A percentile compares a stretch with the other conserved stretches of the same genome.
Evolutionary conservation across 1,139 yeast species (phyloP).

Genomic region (Kluyveromyces marxianus): DNA sequence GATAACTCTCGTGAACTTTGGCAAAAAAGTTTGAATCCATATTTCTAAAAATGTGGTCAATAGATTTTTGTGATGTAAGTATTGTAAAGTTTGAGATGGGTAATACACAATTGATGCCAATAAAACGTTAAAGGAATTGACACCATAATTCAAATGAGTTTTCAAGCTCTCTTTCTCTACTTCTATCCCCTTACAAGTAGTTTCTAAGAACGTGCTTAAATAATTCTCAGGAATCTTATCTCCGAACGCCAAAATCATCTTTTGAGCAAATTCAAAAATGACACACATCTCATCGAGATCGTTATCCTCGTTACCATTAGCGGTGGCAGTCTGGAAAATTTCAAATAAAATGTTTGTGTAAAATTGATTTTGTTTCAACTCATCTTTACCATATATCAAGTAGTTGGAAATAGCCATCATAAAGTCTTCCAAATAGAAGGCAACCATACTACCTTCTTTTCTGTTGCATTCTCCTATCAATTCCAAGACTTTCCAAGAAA

Average conservation of each 20-base stretch:
- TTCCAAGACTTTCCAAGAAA: conserved; percentile 69
- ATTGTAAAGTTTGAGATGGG: conserved; percentile 44
- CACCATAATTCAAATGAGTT: conserved; percentile 40
- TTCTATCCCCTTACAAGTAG: conserved; percentile 25
- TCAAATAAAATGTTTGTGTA: conserved; percentile 27
- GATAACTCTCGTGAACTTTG: conserved; percentile 61
- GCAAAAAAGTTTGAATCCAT: conserved; percentile 56
- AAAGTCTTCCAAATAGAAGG: conserved; percentile 67
- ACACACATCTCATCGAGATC: conserved; percentile 28
- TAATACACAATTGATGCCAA: conserved; percentile 60
- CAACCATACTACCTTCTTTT: conserved; percentile 42
- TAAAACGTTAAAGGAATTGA: conserved; percentile 58
- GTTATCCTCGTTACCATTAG: conserved; percentile 30
- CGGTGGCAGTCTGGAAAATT: conserved; percentile 23
- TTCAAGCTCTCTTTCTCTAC: conserved; percentile 24
- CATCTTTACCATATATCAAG: conserved; percentile 61
- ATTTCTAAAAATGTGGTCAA: conserved; percentile 48
- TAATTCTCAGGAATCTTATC: conserved; percentile 22
- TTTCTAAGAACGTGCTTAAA: conserved; percentile 22
- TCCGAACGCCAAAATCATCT: conserved; percentile 30
- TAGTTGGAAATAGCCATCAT: conserved; percentile 70
- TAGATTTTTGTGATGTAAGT: conserved; percentile 42
- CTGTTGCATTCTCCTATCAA: conserved; percentile 47
- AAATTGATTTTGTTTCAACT: conserved; percentile 34
- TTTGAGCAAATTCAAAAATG: conserved; percentile 29